Evolutionary conservation across 441 rosid species (phyloP).

Genomic region (Syzygium malaccense): DNA sequence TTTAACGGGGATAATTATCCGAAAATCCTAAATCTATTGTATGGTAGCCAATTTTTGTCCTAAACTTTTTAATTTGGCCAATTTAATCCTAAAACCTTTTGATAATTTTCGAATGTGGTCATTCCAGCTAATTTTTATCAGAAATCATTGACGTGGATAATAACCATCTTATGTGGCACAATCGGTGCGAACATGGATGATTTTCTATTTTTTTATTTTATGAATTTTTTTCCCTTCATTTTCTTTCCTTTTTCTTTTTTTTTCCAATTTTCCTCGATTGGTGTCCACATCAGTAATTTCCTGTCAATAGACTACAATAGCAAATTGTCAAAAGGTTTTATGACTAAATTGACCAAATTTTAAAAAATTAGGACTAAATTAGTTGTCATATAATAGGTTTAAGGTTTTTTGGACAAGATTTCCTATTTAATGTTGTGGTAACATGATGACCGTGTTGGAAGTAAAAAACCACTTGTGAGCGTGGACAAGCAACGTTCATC

Average conservation of each 20-base stretch:
- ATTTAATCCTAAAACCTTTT: too few species aligned
- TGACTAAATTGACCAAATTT: rapidly evolving
- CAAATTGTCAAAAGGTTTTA: not conserved
- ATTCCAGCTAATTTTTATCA: too few species aligned
- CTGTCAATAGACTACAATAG: rapidly evolving
- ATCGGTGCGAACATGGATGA: rapidly evolving
- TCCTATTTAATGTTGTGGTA: not conserved
- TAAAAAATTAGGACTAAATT: not conserved
- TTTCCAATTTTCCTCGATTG: rapidly evolving
- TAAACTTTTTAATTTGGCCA: too few species aligned
- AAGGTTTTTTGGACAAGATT: rapidly evolving
- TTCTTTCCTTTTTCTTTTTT: not conserved
- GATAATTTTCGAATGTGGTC: not conserved
- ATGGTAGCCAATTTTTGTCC: rapidly evolving
- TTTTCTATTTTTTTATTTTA: not conserved
- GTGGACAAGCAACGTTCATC: not conserved
- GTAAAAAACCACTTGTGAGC: not conserved
- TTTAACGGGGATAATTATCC: not conserved
- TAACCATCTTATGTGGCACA: not conserved
- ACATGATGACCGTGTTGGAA: not conserved
- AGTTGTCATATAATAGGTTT: rapidly evolving
- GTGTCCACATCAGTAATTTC: rapidly evolving
- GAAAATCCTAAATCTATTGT: not conserved
- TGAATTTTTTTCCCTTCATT: not conserved
- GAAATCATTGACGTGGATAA: too few species aligned